phyloP scores from a whole-genome alignment of 176 grass and related monocot species.

The Luzula sylvatica region DNA sequence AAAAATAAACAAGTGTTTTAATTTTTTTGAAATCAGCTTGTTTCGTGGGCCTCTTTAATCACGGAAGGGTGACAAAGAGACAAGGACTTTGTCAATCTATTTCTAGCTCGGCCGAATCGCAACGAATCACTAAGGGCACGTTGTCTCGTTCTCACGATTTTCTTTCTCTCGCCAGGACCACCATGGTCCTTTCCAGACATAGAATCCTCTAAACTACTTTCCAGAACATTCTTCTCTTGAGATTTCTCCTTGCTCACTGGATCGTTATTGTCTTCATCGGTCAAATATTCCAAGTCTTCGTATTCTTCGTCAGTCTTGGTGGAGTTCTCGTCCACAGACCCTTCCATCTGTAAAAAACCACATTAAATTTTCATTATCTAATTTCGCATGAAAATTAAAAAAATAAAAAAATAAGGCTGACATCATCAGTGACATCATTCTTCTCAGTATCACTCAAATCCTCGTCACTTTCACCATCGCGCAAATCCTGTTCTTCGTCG shows the following conservation, averaged over 20 bases:
- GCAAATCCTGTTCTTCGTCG: slow-evolving; percentile 49
- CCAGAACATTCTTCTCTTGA: slow-evolving; percentile 15
- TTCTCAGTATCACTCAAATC: slow-evolving; percentile 60
- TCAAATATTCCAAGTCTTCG: slow-evolving; percentile 69
- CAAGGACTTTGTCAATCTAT: slow-evolving; percentile 17
- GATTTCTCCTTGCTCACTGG: slow-evolving; percentile 21
- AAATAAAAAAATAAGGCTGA: slow-evolving; percentile 17
- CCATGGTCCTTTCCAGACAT: slow-evolving; percentile 28
- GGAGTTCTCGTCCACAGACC: slow-evolving; percentile 72
- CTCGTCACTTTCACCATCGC: slow-evolving; percentile 47
- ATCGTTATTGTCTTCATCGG: slow-evolving; percentile 41
- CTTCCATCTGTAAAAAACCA: slow-evolving; percentile 57
- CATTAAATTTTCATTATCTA: no score
- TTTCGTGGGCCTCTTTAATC: no score
- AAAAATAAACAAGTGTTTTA: no score
- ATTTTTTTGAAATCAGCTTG: no score
- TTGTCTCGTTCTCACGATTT: slow-evolving; percentile 28
- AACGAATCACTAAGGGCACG: slow-evolving; percentile 51
- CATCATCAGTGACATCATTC: slow-evolving; percentile 54
- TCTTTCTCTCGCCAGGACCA: slow-evolving; percentile 13
- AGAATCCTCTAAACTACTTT: slow-evolving; percentile 26
- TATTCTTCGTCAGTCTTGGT: slow-evolving; percentile 88
- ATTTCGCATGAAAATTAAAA: no score
- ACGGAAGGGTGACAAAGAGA: no score
- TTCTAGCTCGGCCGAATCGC: slow-evolving; percentile 10